These are phyloP conservation scores for Ophiostoma quercus DNA, from an alignment of 2,329 filamentous ascomycete species.

Conservation along the genomic window DNA sequence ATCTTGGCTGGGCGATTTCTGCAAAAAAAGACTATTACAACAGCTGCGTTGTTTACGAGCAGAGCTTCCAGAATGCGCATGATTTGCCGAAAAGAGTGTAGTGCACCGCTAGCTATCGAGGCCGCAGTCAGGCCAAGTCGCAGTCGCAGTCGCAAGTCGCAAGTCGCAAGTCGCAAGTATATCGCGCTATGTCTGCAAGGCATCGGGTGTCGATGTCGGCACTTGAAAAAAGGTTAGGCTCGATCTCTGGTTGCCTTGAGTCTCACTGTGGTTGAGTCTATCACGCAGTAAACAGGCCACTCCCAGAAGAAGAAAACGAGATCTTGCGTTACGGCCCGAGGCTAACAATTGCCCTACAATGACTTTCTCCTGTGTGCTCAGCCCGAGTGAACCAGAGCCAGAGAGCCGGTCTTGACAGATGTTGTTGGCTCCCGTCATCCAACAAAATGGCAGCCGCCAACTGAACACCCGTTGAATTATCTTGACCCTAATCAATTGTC, in stretches of 20 bases:
- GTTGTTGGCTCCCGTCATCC: background rate
- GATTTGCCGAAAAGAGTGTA: background rate
- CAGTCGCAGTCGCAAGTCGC: background rate
- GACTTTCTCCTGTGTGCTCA: no score
- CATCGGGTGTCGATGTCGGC: background rate
- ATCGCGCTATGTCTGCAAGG: background rate
- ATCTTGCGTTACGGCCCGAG: background rate
- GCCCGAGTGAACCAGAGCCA: no score
- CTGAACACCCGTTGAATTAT: constrained; percentile 13
- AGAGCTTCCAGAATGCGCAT: constrained; percentile 8
- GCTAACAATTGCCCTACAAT: no score
- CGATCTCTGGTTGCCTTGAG: background rate
- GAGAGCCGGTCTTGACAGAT: background rate
- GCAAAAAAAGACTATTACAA: background rate
- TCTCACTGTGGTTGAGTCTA: background rate
- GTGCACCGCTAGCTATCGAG: background rate
- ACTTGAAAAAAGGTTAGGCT: background rate
- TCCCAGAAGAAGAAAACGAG: background rate
- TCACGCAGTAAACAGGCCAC: background rate
- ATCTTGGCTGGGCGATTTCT: background rate
- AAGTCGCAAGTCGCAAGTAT: background rate
- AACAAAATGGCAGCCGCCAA: constrained; percentile 8
- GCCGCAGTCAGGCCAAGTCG: background rate
- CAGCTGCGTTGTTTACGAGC: background rate
- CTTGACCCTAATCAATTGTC: background rate